Base-by-base conservation (phyloP, 345 rosid species). In the Combretum micranthum region DNA sequence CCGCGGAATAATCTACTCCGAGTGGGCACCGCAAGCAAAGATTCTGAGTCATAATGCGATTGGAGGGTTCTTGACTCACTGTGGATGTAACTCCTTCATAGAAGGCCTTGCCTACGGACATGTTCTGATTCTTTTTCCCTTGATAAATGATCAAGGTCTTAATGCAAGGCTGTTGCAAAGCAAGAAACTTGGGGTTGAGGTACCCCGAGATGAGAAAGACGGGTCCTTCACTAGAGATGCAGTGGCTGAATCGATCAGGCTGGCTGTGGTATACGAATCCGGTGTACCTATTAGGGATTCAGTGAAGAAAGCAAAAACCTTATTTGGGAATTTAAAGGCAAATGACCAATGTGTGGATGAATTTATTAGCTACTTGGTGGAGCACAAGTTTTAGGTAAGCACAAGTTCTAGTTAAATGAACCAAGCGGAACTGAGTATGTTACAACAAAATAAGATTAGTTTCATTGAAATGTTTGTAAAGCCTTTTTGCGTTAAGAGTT, bases 21-120 rank as follows among this genome's bases (percentile, higher is more conserved):
- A 66, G 11, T 77, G 82, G 84, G 82, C 68, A 0, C 84, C 80
- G n/a, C 87, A 74, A 12, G 22, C 63, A 32, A 64, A 67, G 52
- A 74, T 73, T 12, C 16, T 74, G 71, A 63, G 65, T 47, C 84
- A 81, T 22, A 57, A 52, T 12, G 69, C 82, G 16, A 70, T 76
- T 3, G 80, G 79, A 7, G 64, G 68, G 57, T 71, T 69, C 67
- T 10, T 77, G 45, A 68, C 77, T 47, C 79, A 77, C 45, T 58
- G 63, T 2, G 82, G 77, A 2, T 71, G 72, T 76, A 62, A 64
- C 69, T 64, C 80, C 0, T 19, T 69, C 9, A 60, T 76, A 0
- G 78, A 75, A 55, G 74, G 67, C 21, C 16, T 79, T 12, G 61
- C 65, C 32, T 69, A 60, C 20, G 70, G 66, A 2, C 63, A 47